Evolutionary conservation across 108 stramenopile genomes (phyloP).

Genomic region (Nitzschia palea): DNA sequence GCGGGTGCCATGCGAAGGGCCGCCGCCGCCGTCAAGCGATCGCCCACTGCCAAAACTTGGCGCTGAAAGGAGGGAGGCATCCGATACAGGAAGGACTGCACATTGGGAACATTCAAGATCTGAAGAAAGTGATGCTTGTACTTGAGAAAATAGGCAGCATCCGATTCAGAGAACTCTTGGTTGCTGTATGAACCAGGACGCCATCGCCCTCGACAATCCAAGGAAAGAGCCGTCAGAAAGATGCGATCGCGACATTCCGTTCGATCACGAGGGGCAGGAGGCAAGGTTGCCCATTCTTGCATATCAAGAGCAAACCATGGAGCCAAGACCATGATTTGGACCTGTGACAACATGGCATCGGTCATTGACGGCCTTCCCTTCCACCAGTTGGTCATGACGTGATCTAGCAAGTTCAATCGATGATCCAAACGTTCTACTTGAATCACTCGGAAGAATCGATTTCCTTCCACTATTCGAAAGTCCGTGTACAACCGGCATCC

Average conservation of each 20-base stretch:
- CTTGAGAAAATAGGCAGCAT: slow-evolving; percentile 1
- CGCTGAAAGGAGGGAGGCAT: not conserved
- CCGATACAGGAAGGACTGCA: not conserved
- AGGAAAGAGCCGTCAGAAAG: not conserved
- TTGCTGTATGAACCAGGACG: not conserved
- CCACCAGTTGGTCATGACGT: not conserved
- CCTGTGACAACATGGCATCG: not conserved
- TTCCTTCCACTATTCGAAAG: not conserved
- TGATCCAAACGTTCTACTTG: not conserved
- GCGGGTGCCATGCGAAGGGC: too few species aligned
- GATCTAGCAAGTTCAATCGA: not conserved
- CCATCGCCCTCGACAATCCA: not conserved
- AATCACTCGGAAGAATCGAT: not conserved
- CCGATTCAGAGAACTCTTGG: not conserved
- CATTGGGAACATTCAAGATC: not conserved
- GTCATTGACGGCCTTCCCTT: not conserved
- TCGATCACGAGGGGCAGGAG: not conserved
- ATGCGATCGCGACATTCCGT: not conserved
- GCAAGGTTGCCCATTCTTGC: slow-evolving; percentile 1
- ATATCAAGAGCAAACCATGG: not conserved
- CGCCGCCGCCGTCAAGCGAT: not conserved
- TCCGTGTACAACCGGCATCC: not conserved
- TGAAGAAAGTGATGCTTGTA: not conserved
- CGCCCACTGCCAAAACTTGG: not conserved
- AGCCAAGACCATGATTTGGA: not conserved